Conservation (phyloP, 1,284 basidiomycete genomes). For the Blastosporella zonata region DNA sequence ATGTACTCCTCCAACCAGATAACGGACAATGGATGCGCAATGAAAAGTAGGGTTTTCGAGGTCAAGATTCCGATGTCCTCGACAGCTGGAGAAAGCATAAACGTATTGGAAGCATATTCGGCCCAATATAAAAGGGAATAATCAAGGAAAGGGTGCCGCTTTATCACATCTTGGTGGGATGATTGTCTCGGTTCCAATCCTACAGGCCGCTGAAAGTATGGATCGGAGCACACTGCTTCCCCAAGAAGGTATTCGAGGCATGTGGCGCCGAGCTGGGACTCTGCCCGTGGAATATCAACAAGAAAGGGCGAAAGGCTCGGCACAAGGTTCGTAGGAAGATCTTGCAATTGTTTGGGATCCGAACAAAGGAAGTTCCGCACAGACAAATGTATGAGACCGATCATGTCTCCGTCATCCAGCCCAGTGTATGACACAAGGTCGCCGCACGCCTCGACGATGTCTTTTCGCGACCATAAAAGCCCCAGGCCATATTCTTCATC, state of each 20-base stretch:
- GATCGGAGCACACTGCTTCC: not conserved
- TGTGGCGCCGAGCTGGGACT: not conserved
- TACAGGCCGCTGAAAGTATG: not conserved
- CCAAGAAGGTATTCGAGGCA: conserved; percentile 4
- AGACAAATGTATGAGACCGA: not conserved
- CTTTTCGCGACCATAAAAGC: not conserved
- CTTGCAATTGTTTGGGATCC: too few relatives aligned
- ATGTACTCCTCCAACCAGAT: conserved; percentile 1
- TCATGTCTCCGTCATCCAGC: not conserved
- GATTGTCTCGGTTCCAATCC: not conserved
- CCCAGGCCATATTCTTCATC: too few relatives aligned
- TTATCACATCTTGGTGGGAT: not conserved
- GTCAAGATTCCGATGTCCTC: not conserved
- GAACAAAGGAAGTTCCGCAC: too few relatives aligned
- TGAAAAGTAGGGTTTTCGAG: not conserved
- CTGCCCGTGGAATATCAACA: conserved; percentile 1
- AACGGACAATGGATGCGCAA: not conserved
- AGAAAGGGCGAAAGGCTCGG: too few relatives aligned
- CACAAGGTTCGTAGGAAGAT: too few relatives aligned
- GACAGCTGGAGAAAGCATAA: not conserved
- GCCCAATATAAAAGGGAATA: not conserved
- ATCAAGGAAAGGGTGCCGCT: not conserved
- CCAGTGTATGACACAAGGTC: not conserved
- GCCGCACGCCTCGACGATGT: not conserved
- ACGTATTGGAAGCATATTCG: not conserved